Percentiles rank a stretch among this genome's conserved stretches.
phyloP scores from a whole-genome alignment of 768 basidiomycete species.

The Roridomyces roridus region DNA sequence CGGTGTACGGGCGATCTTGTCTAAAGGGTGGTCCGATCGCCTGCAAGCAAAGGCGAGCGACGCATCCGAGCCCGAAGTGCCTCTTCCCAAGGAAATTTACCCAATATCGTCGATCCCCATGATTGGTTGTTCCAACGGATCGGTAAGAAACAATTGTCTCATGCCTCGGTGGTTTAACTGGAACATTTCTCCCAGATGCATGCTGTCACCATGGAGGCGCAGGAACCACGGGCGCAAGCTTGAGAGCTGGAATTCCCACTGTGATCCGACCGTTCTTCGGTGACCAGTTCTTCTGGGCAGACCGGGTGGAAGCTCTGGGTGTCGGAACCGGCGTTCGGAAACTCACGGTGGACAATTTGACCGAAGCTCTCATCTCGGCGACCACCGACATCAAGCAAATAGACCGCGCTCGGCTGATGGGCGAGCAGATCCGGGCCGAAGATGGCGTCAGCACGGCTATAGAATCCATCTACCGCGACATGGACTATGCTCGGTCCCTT shows the following conservation, averaged over 20 bases:
- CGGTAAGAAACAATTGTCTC: slow-evolving; percentile 40
- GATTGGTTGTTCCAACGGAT: slow-evolving; percentile 96
- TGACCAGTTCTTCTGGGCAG: slow-evolving; percentile 97
- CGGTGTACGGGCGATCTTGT: slow-evolving; percentile 90
- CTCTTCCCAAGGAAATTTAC: slow-evolving; percentile 82
- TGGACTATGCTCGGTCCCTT: slow-evolving; percentile 91
- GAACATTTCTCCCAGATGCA: neutral
- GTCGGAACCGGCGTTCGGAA: slow-evolving; percentile 90
- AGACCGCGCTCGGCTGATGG: slow-evolving; percentile 80
- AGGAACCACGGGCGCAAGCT: slow-evolving; percentile 93
- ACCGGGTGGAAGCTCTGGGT: slow-evolving; percentile 96
- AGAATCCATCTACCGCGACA: slow-evolving; percentile 94
- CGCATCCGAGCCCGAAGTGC: slow-evolving; percentile 66
- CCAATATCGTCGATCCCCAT: slow-evolving; percentile 88
- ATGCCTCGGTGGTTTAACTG: neutral
- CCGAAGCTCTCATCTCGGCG: slow-evolving; percentile 79
- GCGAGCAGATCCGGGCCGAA: slow-evolving; percentile 89
- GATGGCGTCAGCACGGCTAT: slow-evolving; percentile 93
- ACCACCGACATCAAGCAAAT: slow-evolving; percentile 92
- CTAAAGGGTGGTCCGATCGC: slow-evolving; percentile 98
- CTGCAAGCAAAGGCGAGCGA: slow-evolving; percentile 70
- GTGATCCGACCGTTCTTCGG: slow-evolving; percentile 98
- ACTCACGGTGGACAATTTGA: slow-evolving; percentile 77
- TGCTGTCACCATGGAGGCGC: slow-evolving; percentile 97
- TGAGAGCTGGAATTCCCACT: slow-evolving; percentile 93